Conservation (phyloP, 345 rosid genomes). For the Eutrema yunnanense region DNA sequence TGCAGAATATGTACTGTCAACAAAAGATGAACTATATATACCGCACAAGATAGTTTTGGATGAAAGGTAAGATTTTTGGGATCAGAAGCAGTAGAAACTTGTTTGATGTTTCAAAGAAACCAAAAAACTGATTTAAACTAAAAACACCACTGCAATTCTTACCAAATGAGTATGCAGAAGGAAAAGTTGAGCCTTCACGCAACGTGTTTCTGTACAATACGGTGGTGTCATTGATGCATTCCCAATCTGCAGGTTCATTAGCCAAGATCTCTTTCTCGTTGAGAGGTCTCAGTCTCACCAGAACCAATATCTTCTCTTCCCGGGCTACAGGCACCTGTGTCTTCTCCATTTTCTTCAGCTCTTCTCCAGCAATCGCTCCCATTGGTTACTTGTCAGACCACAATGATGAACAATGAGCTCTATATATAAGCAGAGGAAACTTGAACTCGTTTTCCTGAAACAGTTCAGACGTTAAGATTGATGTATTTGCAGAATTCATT, state of each 20-base stretch:
- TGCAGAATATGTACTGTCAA: background rate
- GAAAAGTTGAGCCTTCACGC: conserved; percentile 92
- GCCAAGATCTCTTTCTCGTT: conserved; percentile 72
- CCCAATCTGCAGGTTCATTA: conserved; percentile 91
- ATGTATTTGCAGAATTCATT: conserved; percentile 39
- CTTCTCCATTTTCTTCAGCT: conserved; percentile 66
- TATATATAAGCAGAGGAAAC: conserved; percentile 16
- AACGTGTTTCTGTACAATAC: conserved; percentile 85
- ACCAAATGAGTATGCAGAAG: conserved; percentile 90
- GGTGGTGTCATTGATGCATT: conserved; percentile 82
- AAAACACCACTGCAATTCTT: conserved; percentile 12
- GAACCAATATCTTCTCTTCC: conserved; percentile 86
- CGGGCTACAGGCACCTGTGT: conserved; percentile 50
- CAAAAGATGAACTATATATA: conserved; percentile 21
- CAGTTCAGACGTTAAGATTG: conserved; percentile 35
- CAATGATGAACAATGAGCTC: conserved; percentile 26
- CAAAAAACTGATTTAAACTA: background rate
- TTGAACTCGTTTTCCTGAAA: conserved; percentile 33
- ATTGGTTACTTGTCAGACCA: conserved; percentile 35
- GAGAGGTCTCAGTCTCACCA: conserved; percentile 93
- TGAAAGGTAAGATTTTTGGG: conserved; percentile 43
- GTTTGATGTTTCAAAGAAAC: conserved; percentile 22
- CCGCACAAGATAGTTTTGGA: conserved; percentile 34
- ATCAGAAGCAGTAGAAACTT: conserved; percentile 39
- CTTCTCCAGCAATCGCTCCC: conserved; percentile 82